Percentiles rank a stretch among this genome's conserved stretches.
Evolutionary conservation across 2,329 filamentous ascomycete species (phyloP).

Genomic region (Tolypocladium sp.): DNA sequence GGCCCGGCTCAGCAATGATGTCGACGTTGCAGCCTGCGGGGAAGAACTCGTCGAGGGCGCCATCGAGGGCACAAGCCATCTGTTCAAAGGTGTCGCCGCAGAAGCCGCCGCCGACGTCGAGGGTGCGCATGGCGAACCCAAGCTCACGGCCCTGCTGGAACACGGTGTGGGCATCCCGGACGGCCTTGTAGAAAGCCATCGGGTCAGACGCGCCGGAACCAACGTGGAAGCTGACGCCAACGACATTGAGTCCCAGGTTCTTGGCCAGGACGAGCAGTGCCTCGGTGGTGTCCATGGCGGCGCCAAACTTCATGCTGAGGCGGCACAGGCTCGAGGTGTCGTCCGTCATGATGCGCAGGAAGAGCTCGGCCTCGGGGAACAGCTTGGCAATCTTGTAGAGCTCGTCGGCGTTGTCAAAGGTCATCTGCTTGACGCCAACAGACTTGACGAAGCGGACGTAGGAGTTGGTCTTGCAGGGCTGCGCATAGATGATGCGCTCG

Average conservation of each 20-base stretch:
- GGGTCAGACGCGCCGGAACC: slow-evolving; percentile 94
- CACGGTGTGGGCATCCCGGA: slow-evolving; percentile 77
- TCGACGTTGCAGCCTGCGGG: slow-evolving; percentile 61
- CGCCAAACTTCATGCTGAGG: slow-evolving; percentile 95
- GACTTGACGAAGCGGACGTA: slow-evolving; percentile 86
- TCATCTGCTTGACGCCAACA: slow-evolving; percentile 92
- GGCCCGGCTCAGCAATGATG: slow-evolving; percentile 91
- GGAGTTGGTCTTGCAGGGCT: slow-evolving; percentile 99
- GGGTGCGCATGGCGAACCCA: slow-evolving; percentile 74
- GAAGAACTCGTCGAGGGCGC: slow-evolving; percentile 81
- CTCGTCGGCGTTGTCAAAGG: slow-evolving; percentile 97
- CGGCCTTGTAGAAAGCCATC: slow-evolving; percentile 81
- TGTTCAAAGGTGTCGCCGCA: slow-evolving; percentile 81
- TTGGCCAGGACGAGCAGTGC: slow-evolving; percentile 72
- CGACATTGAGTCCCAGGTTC: slow-evolving; percentile 77
- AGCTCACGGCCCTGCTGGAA: slow-evolving; percentile 74
- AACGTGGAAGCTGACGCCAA: slow-evolving; percentile 96
- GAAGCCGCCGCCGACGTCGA: slow-evolving; percentile 94
- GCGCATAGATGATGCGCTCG: slow-evolving; percentile 92
- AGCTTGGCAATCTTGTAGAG: slow-evolving; percentile 94
- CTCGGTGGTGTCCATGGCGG: slow-evolving; percentile 72
- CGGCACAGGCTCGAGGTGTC: slow-evolving; percentile 92
- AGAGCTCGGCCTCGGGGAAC: slow-evolving; percentile 82
- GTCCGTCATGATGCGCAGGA: slow-evolving; percentile 89
- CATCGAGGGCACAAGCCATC: slow-evolving; percentile 74